Conservation (phyloP, 179 eudicot genomes). For the Beta corolliflora region DNA sequence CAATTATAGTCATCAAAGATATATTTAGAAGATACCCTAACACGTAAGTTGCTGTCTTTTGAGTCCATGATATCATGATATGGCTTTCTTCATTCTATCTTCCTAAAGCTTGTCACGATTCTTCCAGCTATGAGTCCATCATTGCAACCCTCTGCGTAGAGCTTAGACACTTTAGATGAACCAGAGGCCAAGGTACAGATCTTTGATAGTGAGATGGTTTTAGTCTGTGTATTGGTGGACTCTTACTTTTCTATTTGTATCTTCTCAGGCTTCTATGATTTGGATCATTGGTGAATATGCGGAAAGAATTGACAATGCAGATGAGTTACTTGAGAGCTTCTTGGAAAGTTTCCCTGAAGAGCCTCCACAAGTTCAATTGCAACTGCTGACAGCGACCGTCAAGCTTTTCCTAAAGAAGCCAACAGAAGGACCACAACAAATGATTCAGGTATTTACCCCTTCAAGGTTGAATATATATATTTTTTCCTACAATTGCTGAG, state of each 20-base stretch:
- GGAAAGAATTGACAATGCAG: constrained; percentile 99
- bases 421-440: constrained; percentile 98
- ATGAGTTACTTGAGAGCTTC: constrained; percentile 97
- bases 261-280: constrained; percentile 89
- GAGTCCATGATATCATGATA: neutral
- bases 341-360: constrained; percentile 93
- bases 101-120: constrained; percentile 22
- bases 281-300: constrained; percentile 99
- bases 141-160: constrained; percentile 99
- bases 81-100: neutral
- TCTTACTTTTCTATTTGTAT: constrained; percentile 20
- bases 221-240: neutral
- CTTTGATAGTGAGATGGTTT: constrained; percentile 13
- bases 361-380: constrained; percentile 97
- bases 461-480: neutral
- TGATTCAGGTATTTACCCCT: constrained; percentile 74
- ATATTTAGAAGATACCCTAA: constrained; percentile 98
- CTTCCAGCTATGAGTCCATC: constrained; percentile 86
- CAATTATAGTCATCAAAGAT: constrained; percentile 96
- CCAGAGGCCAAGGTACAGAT: constrained; percentile 92
- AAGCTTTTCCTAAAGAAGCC: constrained; percentile 98
- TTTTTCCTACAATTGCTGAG: neutral
- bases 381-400: constrained; percentile 93
- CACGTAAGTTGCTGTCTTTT: constrained; percentile 55
- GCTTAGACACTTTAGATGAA: constrained; percentile 97